These are phyloP conservation scores for Epicoccum sorghinum DNA, from an alignment of 2,329 filamentous ascomycete species.

Conservation along the genomic window DNA sequence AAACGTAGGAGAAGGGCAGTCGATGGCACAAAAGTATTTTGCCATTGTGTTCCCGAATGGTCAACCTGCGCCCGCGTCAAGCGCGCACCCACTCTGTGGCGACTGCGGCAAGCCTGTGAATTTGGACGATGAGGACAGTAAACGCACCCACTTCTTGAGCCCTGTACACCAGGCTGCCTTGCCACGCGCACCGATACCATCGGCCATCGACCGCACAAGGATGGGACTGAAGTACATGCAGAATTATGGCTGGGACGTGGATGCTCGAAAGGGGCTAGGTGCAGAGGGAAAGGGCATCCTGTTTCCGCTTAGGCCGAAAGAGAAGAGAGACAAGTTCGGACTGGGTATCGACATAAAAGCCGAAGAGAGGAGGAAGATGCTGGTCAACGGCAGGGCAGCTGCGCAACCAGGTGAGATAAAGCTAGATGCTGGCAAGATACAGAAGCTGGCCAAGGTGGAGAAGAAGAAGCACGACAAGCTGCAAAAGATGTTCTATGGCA, in stretches of 20 bases:
- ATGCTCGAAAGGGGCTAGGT: constrained; percentile 74
- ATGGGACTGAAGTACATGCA: constrained; percentile 72
- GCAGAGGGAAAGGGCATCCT: constrained; percentile 71
- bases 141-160: constrained; percentile 59
- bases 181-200: constrained; percentile 73
- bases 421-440: constrained; percentile 73
- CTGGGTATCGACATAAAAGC: constrained; percentile 63
- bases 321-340: constrained; percentile 77
- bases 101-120: constrained; percentile 47
- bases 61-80: constrained; percentile 25
- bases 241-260: constrained; percentile 76
- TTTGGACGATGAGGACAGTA: constrained; percentile 16
- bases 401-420: constrained; percentile 40
- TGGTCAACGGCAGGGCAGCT: constrained; percentile 37
- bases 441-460: constrained; percentile 66
- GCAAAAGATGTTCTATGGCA: constrained; percentile 73
- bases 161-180: constrained; percentile 75
- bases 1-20: constrained; percentile 55
- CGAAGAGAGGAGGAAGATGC: constrained; percentile 46
- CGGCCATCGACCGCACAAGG: constrained; percentile 70
- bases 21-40: constrained; percentile 67
- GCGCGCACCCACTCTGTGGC: constrained; percentile 34
- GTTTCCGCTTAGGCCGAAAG: constrained; percentile 73
- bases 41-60: constrained; percentile 66
- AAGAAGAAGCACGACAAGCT: constrained; percentile 68